Base-by-base conservation (phyloP, 495 filamentous ascomycete genomes). In the Penicillium ucsense region DNA sequence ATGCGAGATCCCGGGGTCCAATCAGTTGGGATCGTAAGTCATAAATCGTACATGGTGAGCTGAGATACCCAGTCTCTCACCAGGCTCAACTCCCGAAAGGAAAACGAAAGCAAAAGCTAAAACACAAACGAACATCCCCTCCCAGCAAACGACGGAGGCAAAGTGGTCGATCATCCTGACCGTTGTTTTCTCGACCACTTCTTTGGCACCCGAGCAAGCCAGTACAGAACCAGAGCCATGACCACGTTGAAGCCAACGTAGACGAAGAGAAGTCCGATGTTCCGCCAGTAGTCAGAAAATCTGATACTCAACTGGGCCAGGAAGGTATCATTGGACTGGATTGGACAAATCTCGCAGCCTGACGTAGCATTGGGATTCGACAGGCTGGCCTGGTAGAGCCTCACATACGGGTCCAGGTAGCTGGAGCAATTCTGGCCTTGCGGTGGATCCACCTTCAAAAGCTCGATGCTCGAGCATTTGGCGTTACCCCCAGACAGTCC, bases 191-290 rank as follows among this genome's bases (percentile, higher is more conserved):
- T 59, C 6, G 59, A 56, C 56, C 67, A 71, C 50, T 72, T 78
- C 75, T 89, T 89, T 10, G 86, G 86, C 43, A 94, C 84, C 5
- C 89, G 71, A 5, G 78, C 74, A 45, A 89, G 61, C 84, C 85
- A 94, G 65, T 94, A 95, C 11, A 95, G 58, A 37, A 75, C 70
- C 12, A 91, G 58, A 0, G 87, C 88, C 27, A 62, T 82, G n/a
- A 68, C 55, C 47, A 89, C 65, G 61, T 95, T 95, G 66, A 92
- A 87, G n/a, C 75, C 63, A 46, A 91, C 73, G 56, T 82, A 94
- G 0, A 68, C 80, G 64, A 74, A 91, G 52, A 84, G 61, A 30
- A 86, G 65, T 8, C 84, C 85, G 49, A 89, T 81, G 57, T 89
- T 83, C 44, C 83, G 72, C 83, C 83, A 86, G 41, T 79, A 65